These are phyloP conservation scores for Trichophyton equinum DNA, from an alignment of 2,329 filamentous ascomycete species.

Conservation along the genomic window DNA sequence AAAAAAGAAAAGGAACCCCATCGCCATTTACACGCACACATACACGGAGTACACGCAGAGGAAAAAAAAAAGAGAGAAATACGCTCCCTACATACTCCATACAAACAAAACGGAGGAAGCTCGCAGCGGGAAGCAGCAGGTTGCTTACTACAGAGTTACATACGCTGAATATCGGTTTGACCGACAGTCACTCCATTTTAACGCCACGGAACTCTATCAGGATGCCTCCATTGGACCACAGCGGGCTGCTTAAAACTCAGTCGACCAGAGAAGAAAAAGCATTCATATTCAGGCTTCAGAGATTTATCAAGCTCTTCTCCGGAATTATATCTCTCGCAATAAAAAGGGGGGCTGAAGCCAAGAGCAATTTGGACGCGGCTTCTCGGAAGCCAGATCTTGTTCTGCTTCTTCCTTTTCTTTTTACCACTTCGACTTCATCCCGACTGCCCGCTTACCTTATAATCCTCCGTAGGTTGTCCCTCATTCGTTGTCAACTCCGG, in stretches of 20 bases:
- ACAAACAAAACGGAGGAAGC: background rate
- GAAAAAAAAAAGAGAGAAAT: no score
- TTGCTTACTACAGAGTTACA: background rate
- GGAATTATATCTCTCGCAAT: background rate
- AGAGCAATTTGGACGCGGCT: background rate
- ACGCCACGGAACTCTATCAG: constrained; percentile 3
- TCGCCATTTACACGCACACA: background rate
- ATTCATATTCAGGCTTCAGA: background rate
- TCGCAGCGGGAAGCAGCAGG: background rate
- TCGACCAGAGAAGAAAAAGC: background rate
- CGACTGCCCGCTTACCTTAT: background rate
- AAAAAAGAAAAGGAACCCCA: background rate
- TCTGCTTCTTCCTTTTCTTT: background rate
- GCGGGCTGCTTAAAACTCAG: constrained; percentile 1
- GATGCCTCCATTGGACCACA: constrained; percentile 1
- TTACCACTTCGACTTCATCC: background rate
- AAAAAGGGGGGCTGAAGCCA: background rate
- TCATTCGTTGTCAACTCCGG: background rate
- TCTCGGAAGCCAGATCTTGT: constrained; percentile 2
- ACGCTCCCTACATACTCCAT: background rate
- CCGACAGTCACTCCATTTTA: background rate
- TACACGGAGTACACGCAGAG: no score
- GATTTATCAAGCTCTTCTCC: background rate
- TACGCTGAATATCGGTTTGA: background rate
- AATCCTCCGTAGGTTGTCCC: background rate